Evolutionary conservation across 768 basidiomycete species (phyloP), one percentile per base, ranked within the genome.

Genomic region (Rhodosporidiobolus odoratus): DNA sequence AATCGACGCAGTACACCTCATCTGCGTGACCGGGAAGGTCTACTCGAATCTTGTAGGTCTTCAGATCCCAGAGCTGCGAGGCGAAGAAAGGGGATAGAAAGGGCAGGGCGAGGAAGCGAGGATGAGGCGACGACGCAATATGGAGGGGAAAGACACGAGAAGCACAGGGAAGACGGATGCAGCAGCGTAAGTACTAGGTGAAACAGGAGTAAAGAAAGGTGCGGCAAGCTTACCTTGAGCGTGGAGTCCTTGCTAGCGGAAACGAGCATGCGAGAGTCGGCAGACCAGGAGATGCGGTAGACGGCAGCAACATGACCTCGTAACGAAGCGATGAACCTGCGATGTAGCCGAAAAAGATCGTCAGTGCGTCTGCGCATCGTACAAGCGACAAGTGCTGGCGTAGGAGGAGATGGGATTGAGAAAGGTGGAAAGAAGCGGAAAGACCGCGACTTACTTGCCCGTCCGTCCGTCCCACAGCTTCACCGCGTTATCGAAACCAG

Each of bases 1-100:
- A 99, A 80, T 98, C 95, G 23, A 99, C 95, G 77, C 95, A 97
- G 81, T 97, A 98, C 43, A 99, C 94, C 79, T 99, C 95, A 75
- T 99, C 95, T 2, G 89, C 90, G 78, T 99, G 95, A 27, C 95
- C 95, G 0, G 93, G 92, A 25, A 99, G 86, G 79, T 99, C 95
- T 12, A 85, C 87, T 78, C 91, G 90, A 71, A 99, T 86, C 81
- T 99, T 98, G 80, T 91, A 92, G 10, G 92, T 97, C 79, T 91
- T 93, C 65, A 98, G 83, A 79, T 96, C 91, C 95, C 95, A 98
- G 32, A 97, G 87, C 92, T 92, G 65, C 30, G 34, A n/a, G n/a
- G n/a, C 9, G 41, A 25, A 48, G 21, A n/a, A 13, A 3, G 38
- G 2, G 32, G n/a, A 23, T 19, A 79, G 25, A n/a, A 32, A 37